Evolutionary conservation across 306 rosid genomes (phyloP).

Genomic region (Ceratonia siliqua): DNA sequence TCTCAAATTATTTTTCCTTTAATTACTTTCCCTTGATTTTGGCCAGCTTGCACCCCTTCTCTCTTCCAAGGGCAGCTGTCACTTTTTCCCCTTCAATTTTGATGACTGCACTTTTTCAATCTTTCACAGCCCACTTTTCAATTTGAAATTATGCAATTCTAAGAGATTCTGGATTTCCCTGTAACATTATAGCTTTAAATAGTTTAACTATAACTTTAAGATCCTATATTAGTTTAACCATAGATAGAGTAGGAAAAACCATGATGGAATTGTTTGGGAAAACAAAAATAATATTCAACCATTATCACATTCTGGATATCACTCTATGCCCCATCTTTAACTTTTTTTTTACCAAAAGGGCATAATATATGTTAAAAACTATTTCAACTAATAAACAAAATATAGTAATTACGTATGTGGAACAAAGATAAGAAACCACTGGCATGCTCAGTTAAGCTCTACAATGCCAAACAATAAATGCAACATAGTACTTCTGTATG

Average conservation of each 20-base stretch:
- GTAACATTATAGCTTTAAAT: not conserved
- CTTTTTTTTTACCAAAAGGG: constrained; percentile 1
- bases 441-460: not conserved
- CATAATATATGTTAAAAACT: not conserved
- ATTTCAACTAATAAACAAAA: not conserved
- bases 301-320: not conserved
- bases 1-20: not conserved
- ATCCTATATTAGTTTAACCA: not conserved
- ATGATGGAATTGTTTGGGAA: not conserved
- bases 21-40: not conserved
- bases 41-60: not conserved
- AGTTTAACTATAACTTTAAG: not conserved
- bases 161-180: not conserved
- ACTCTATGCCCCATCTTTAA: not conserved
- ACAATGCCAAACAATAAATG: not conserved
- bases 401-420: not conserved
- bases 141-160: not conserved
- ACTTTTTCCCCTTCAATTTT: not conserved
- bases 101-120: not conserved
- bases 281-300: not conserved
- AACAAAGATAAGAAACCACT: not conserved
- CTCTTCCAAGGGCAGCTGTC: not conserved
- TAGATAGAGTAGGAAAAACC: not conserved
- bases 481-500: not conserved
- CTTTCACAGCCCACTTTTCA: not conserved